Conservation (phyloP, 139 green algal species). For the Chlorokybus atmophyticus region DNA sequence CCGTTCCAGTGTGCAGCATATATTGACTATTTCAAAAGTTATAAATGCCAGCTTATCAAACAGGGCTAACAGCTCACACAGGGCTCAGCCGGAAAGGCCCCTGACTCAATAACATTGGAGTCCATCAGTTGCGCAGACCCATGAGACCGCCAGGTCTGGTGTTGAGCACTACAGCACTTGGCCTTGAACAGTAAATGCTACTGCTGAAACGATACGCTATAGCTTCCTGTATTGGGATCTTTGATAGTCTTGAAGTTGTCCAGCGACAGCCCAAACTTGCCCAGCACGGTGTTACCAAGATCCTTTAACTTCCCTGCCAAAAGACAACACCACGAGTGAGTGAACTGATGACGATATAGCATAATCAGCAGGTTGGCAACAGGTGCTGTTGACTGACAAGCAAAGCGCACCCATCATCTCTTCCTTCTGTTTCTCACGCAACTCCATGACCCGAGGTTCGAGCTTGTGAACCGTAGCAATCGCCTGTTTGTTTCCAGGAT, state of each 20-base stretch:
- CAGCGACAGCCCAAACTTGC: constrained; percentile 83
- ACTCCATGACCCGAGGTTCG: constrained; percentile 57
- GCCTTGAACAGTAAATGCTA: too few species aligned
- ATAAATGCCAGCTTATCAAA: too few species aligned
- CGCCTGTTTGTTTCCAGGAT: constrained; percentile 40
- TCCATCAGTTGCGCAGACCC: too few species aligned
- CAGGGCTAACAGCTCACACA: too few species aligned
- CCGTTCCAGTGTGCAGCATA: too few species aligned
- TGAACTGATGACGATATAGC: not conserved
- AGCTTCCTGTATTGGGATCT: constrained; percentile 76
- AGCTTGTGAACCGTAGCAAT: constrained; percentile 33
- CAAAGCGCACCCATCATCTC: constrained; percentile 50
- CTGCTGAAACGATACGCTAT: constrained; percentile 81
- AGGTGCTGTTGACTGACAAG: constrained; percentile 1
- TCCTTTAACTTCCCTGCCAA: constrained; percentile 85
- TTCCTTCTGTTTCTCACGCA: constrained; percentile 85
- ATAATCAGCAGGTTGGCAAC: not conserved
- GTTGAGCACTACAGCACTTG: too few species aligned
- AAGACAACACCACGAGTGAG: not conserved
- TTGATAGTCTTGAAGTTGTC: constrained; percentile 97
- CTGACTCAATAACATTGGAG: too few species aligned
- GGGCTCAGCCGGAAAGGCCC: too few species aligned
- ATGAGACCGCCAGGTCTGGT: too few species aligned
- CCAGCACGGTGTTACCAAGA: constrained; percentile 85
- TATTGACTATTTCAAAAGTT: too few species aligned